These are phyloP conservation scores for Aspergillus sparsus DNA, from an alignment of 495 filamentous ascomycete species.

Conservation along the genomic window DNA sequence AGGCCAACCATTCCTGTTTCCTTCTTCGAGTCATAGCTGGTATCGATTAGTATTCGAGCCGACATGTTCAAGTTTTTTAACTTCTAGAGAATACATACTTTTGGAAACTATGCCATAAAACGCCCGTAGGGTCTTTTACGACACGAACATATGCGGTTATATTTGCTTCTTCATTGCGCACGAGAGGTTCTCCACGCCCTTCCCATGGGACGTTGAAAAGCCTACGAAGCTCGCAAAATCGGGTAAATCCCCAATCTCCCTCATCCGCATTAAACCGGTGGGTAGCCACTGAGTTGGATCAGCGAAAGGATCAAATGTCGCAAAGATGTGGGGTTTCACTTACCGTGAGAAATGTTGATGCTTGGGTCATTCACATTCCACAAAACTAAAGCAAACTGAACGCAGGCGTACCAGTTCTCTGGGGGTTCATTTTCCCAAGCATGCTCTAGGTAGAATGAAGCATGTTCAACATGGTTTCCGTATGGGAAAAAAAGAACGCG, in stretches of 20 bases:
- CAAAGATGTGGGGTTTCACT: constrained; percentile 12
- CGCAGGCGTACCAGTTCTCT: constrained; percentile 93
- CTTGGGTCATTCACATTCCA: constrained; percentile 90
- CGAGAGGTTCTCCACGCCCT: constrained; percentile 67
- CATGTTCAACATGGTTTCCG: constrained; percentile 88
- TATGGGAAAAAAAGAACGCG: constrained; percentile 93
- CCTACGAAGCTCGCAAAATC: constrained; percentile 81
- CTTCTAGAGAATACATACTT: constrained; percentile 55
- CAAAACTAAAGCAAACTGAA: constrained; percentile 90
- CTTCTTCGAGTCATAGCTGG: constrained; percentile 94
- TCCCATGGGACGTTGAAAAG: constrained; percentile 77
- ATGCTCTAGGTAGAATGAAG: constrained; percentile 96
- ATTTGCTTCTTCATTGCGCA: constrained; percentile 83
- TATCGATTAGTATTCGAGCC: constrained; percentile 25
- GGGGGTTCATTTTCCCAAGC: constrained; percentile 73
- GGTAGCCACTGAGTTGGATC: constrained; percentile 56
- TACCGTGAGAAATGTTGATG: constrained; percentile 69
- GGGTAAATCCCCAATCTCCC: constrained; percentile 98
- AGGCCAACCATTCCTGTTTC: constrained; percentile 96
- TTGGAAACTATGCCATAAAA: constrained; percentile 98
- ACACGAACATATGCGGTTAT: constrained; percentile 92
- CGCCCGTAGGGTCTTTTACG: constrained; percentile 95
- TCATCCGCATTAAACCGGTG: constrained; percentile 95
- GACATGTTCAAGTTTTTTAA: background rate
- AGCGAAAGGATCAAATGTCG: constrained; percentile 17